phyloP scores from a whole-genome alignment of 2,329 filamentous ascomycete species.

The Aspergillus fijiensis region DNA sequence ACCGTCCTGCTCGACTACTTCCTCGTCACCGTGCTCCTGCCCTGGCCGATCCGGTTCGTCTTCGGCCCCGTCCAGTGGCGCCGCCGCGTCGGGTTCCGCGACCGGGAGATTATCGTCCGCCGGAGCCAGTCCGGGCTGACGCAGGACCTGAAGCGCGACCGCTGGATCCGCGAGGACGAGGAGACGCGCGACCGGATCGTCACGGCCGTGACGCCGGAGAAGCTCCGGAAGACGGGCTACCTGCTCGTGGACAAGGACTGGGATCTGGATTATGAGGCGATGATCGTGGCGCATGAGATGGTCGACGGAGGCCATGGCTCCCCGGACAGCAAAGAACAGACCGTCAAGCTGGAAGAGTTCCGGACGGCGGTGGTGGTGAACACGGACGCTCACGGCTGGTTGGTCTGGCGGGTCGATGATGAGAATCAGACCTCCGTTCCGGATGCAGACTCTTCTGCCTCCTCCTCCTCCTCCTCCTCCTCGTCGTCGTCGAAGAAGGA shows the following conservation, averaged over 20 bases:
- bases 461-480: no score
- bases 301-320: constrained; percentile 50
- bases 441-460: background rate
- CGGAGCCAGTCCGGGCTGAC: constrained; percentile 71
- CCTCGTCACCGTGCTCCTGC: constrained; percentile 66
- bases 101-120: constrained; percentile 77
- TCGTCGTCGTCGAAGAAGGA: background rate
- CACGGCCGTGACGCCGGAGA: constrained; percentile 66
- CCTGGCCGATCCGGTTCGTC: constrained; percentile 73
- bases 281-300: constrained; percentile 70
- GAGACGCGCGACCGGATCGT: constrained; percentile 58
- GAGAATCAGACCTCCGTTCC: constrained; percentile 39
- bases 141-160: constrained; percentile 52
- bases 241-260: constrained; percentile 80
- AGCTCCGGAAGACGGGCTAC: constrained; percentile 81
- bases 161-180: constrained; percentile 52
- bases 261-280: constrained; percentile 81
- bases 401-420: constrained; percentile 61
- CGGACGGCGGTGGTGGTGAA: constrained; percentile 68
- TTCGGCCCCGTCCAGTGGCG: constrained; percentile 71
- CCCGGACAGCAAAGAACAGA: constrained; percentile 12
- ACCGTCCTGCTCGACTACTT: constrained; percentile 74
- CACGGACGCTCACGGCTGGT: constrained; percentile 68
- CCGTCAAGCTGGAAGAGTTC: constrained; percentile 63
- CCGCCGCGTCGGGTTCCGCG: constrained; percentile 70